phyloP scores from a whole-genome alignment of 495 filamentous ascomycete genomes.

The Podospora didyma region DNA sequence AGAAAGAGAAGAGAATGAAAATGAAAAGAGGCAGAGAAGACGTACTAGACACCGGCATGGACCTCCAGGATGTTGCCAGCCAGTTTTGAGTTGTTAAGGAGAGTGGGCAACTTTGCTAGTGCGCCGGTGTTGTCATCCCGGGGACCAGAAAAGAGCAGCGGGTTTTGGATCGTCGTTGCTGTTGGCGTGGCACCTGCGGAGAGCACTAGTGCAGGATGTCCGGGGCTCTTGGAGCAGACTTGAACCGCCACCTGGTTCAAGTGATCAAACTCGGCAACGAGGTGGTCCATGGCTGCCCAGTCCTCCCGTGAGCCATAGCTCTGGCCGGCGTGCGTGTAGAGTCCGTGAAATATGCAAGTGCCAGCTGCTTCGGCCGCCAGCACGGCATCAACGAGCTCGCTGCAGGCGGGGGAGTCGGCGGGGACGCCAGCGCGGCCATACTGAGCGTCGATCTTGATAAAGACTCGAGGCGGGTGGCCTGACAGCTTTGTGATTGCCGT shows the following conservation, averaged over 20 bases:
- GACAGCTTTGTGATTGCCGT: conserved; percentile 32
- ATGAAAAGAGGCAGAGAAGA: background rate
- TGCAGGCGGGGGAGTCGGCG: conserved; percentile 47
- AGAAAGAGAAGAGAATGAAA: too few species aligned
- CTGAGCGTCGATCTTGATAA: conserved; percentile 77
- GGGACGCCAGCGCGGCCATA: conserved; percentile 70
- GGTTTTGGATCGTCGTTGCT: conserved; percentile 52
- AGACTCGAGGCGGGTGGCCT: conserved; percentile 49
- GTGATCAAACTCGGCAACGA: conserved; percentile 59
- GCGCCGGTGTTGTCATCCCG: background rate
- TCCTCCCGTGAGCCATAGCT: conserved; percentile 58
- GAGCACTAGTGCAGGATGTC: conserved; percentile 44
- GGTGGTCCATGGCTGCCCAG: conserved; percentile 49
- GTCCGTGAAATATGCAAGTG: conserved; percentile 50
- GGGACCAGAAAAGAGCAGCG: conserved; percentile 11
- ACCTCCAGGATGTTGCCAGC: conserved; percentile 25
- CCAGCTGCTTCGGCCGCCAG: conserved; percentile 38
- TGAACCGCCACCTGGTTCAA: conserved; percentile 26
- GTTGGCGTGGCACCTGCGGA: conserved; percentile 83
- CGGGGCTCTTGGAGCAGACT: conserved; percentile 14
- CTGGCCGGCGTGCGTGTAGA: conserved; percentile 79
- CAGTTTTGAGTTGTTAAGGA: conserved; percentile 11
- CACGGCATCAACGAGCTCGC: conserved; percentile 46
- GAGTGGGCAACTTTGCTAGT: conserved; percentile 4
- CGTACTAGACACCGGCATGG: conserved; percentile 35